Base-by-base conservation (phyloP, 2,329 filamentous ascomycete species). In the Cladosporium sp. region DNA sequence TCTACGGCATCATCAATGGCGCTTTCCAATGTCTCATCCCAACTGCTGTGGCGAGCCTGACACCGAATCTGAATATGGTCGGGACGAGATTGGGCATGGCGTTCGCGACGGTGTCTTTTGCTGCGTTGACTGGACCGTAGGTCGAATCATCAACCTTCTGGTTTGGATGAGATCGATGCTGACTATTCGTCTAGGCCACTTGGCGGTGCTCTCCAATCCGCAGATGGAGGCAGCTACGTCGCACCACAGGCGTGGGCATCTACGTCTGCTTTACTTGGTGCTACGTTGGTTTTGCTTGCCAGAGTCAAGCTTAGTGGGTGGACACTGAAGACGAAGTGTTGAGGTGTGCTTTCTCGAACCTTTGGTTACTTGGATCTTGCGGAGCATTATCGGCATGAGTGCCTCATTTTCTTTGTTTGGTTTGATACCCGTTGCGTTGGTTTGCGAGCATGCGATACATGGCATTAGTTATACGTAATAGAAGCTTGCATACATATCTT, bases 11-110 rank as follows among this genome's bases (percentile, higher is more conserved):
- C 40, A 70, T 74, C n/a, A 71, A 69, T 1, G 76, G 74, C 0
- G 74, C 73, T 0, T 75, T 78, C 25, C 78, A 81, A 59, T 75
- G 76, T 8, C 66, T 81, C 5, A 75, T 80, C 42, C 77, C 76
- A 0, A 72, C 73, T 0, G 73, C 74, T 0, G 63, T 80, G 39
- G 73, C 75, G 1, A 74, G 70, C 36, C 64, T 81, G 59, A 80
- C 78, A 0, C 75, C 72, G 28, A 76, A 80, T 59, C 67, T 79
- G 65, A 74, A 69, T 6, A 78, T 76, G 61, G 73, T 75, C 1
- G 79, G 79, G 0, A 76, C 75, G 2, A 67, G 79, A 25, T 71
- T 80, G 49, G 79, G 79, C 0, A 80, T 81, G 75, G 75, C 74
- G 0, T 78, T 80, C 60, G 72, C 72, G 0, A 72, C 78, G 17